Conservation (phyloP, 169 alveolate genomes). For the Plasmodium inui region DNA sequence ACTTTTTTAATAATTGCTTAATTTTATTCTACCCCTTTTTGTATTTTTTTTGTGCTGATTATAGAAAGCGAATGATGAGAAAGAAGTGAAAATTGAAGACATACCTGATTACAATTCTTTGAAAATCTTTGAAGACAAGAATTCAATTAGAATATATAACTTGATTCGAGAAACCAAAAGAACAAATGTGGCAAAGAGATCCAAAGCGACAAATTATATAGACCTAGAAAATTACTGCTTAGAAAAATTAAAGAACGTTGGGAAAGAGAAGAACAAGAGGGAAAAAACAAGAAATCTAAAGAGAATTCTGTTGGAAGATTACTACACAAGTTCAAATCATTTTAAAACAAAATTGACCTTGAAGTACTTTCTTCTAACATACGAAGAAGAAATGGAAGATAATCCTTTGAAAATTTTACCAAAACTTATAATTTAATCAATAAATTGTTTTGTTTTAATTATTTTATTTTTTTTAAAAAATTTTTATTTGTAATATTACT, state of each 20-base stretch:
- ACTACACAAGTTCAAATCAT: slow-evolving; percentile 44
- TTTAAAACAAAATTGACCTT: slow-evolving; percentile 51
- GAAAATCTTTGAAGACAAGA: slow-evolving; percentile 52
- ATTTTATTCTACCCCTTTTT: neutral
- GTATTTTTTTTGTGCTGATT: neutral
- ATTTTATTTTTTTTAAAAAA: neutral
- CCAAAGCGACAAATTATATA: slow-evolving; percentile 18
- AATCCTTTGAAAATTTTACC: slow-evolving; percentile 47
- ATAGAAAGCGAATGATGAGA: slow-evolving; percentile 30
- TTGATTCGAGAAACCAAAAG: slow-evolving; percentile 43
- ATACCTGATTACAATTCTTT: slow-evolving; percentile 45
- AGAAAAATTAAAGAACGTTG: slow-evolving; percentile 17
- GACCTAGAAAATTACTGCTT: slow-evolving; percentile 57
- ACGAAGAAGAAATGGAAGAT: slow-evolving; percentile 63
- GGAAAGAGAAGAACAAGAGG: slow-evolving; percentile 11
- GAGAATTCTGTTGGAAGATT: slow-evolving; percentile 34
- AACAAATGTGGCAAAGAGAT: slow-evolving; percentile 5
- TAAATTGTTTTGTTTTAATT: neutral
- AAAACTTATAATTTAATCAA: slow-evolving; percentile 13
- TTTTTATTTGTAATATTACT: neutral
- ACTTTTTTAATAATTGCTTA: neutral
- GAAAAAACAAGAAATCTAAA: neutral
- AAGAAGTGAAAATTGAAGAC: slow-evolving; percentile 22
- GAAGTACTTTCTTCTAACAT: slow-evolving; percentile 48
- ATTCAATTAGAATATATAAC: slow-evolving; percentile 26